Evolutionary conservation across 768 basidiomycete species (phyloP), one percentile per base, ranked within the genome.

Genomic region (Auricularia cornea): DNA sequence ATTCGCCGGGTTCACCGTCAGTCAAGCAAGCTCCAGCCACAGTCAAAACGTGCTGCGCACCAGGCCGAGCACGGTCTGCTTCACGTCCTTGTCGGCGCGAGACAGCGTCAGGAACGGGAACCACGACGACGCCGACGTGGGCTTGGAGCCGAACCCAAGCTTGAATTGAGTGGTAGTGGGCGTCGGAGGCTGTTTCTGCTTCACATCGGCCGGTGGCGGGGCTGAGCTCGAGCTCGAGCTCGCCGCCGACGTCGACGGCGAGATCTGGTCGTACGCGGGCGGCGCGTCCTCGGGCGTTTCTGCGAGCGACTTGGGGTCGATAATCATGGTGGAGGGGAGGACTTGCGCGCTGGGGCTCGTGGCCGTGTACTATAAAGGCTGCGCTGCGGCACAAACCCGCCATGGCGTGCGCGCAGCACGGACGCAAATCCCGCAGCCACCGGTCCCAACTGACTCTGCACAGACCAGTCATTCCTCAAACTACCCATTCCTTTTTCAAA

Each of bases 51-150:
- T 38, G 35, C 35, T 38, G 35, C 35, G 81, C 16, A 88, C 66
- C 23, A 88, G 80, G 1, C 78, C 75, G 2, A 80, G 73, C 3
- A 86, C 79, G 2, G 86, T 87, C 32, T 71, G 70, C 3, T 78
- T 78, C 32, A 87, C 80, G 67, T 87, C 82, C 51, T 79, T 77
- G 3, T 78, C 70, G 4, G 72, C 67, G 26, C 69, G 69, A 2
- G 73, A 67, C n/a, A 52, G 20, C 12, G 8, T n/a, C n/a, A 28
- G 28, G 51, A 52, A n/a, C n/a, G 51, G 51, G 51, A 52, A 52
- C 51, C 51, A 52, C 20, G n/a, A 6, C 28, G 51, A 52, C 0
- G 30, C 18, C 54, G 26, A 16, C 12, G 16, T 26, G 8, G 30
- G 8, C 14, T 57, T 31, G 26, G 54, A 29, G 11, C 12, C 28